Evolutionary conservation across 345 rosid genomes (phyloP), one percentile per base, ranked within the genome.

Genomic region (Turnera subulata): DNA sequence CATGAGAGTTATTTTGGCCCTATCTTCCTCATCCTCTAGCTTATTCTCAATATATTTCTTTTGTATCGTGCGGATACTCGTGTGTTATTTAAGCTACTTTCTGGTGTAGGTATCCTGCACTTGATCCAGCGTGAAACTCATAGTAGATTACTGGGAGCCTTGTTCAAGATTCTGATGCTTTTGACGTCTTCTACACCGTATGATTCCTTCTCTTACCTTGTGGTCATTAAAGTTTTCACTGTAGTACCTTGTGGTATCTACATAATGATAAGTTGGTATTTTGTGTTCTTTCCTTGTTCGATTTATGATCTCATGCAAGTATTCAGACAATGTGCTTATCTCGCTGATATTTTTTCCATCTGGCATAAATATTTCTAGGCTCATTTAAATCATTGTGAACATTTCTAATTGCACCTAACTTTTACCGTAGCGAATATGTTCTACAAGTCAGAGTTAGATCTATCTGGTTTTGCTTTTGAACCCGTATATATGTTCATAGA

Each of bases 101-200:
- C 4, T 72, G 54, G 19, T 81, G 79, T 59, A 91, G 98, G 98
- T 73, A 70, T 84, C 63, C 73, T 88, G 37, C 73, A 84, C 81
- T 73, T 85, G 73, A 80, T 91, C 77, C 80, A 72, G 76, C 76
- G 69, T 19, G 96, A 91, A 79, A 84, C 70, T 50, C 74, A 84
- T 58, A 75, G 83, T 70, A 80, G 88, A 72, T 71, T 91, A 79
- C 66, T 91, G 83, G 73, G 72, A 53, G 73, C 78, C 69, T 71
- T 84, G 70, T 84, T 91, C 82, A 91, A 81, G 78, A 77, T 91
- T 71, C 90, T 91, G 40, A 56, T 79, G 75, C 91, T 80, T 71
- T 65, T 86, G 73, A 77, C 84, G 68, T 84, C 95, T 53, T 81
- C 88, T 73, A 91, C 98, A 71, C 96, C 96, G 92, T 91, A 88